Evolutionary conservation across 371 early-diverging fungal genomes (phyloP).

Genomic region (Basidiobolus meristosporus): DNA sequence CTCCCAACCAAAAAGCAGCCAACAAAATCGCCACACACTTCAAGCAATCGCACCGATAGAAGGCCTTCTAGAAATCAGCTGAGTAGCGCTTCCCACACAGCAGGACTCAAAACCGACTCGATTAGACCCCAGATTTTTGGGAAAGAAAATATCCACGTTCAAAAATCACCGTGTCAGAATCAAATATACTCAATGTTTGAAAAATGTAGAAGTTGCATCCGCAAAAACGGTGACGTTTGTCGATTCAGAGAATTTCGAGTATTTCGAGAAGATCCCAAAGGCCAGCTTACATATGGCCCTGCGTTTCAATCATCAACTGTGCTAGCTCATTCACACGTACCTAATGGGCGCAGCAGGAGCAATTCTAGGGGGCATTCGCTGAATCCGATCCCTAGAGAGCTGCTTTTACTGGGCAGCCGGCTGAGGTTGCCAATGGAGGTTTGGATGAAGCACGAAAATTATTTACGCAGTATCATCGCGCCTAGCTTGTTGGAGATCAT

Average conservation of each 20-base stretch:
- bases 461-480: neutral
- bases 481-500: neutral
- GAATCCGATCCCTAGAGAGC: neutral
- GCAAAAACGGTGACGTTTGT: conserved; percentile 1
- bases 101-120: too few relatives aligned
- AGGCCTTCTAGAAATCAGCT: too few relatives aligned
- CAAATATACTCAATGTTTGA: too few relatives aligned
- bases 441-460: neutral
- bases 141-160: too few relatives aligned
- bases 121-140: too few relatives aligned
- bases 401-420: conserved; percentile 1
- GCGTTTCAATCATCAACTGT: neutral
- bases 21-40: too few relatives aligned
- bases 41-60: too few relatives aligned
- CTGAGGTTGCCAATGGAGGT: neutral
- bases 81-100: too few relatives aligned
- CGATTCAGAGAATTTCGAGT: neutral
- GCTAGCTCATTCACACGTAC: neutral
- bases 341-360: neutral
- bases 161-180: too few relatives aligned
- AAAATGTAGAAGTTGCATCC: conserved; percentile 1
- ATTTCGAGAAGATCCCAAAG: neutral
- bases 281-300: neutral
- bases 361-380: neutral
- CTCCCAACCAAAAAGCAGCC: too few relatives aligned